Base-by-base conservation (phyloP, 768 basidiomycete species). In the Agaricus sinodeliciosus region DNA sequence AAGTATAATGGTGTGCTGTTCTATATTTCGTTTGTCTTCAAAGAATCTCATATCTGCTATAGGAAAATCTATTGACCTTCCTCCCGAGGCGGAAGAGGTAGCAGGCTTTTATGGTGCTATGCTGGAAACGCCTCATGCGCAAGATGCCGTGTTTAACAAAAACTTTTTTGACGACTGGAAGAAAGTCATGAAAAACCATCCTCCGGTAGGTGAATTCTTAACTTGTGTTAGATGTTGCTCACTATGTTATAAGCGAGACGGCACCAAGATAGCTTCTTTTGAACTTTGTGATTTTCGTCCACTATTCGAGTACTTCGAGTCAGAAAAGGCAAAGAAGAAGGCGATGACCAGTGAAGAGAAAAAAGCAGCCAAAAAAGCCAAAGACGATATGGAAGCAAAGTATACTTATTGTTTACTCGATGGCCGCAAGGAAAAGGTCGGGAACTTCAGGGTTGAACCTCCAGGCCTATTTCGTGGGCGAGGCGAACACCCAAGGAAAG, bases 401-500 rank as follows among this genome's bases (percentile, higher is more conserved):
- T 97, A 94, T 68, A 82, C 80, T 18, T 78, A 79, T 22, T 97
- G 95, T 68, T 63, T 85, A n/a, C 80, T 99, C 31, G 93, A 99
- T 62, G 95, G 95, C 11, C 85, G 94, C 49, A 95, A 93, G 71
- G 96, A 99, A 73, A 98, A 97, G 67, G 82, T 97, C 44, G 96
- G 96, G 36, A 99, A 98, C 72, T 98, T 98, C 76, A 80, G 94
- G 59, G 85, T 97, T 48, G 96, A 99, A 77, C 96, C 96, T 66
- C 96, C 96, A 25, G 94, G 95, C n/a, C 72, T 98, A 47, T 99
- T 98, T 72, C 76, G 96, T 67, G 96, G 96, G 56, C 94, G 96
- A 58, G 96, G 96, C 49, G 94, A 97, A 61, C 96, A 99, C 69
- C 96, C 96, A 0, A 94, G 88, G 79, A 98, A 97, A 67, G 96